A percentile compares a stretch with the other conserved stretches of the same genome.
phyloP scores from a whole-genome alignment of 2,329 filamentous ascomycete species.

The Cytospora piceicola region DNA sequence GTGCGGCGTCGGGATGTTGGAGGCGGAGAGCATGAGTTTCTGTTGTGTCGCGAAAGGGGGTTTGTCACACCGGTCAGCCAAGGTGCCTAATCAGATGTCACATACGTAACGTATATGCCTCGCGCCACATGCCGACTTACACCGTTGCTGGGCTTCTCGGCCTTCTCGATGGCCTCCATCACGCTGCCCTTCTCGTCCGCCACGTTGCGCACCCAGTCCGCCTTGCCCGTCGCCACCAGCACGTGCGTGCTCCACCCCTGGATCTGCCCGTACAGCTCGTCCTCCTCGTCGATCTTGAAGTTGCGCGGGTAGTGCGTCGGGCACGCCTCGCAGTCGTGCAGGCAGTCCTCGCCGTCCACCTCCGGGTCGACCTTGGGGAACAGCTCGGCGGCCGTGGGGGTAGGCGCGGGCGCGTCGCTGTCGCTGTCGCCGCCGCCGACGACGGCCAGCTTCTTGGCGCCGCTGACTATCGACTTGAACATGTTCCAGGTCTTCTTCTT shows the following conservation, averaged over 20 bases:
- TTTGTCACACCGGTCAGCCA: conserved; percentile 1
- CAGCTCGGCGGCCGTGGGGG: conserved; percentile 49
- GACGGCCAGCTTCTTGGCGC: conserved; percentile 42
- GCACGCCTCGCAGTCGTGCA: conserved; percentile 84
- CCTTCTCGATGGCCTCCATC: conserved; percentile 72
- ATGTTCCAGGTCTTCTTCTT: conserved; percentile 8
- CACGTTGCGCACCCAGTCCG: conserved; percentile 91
- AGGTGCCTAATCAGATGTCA: too few relatives aligned
- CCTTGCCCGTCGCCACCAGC: conserved; percentile 92
- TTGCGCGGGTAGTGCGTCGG: conserved; percentile 73
- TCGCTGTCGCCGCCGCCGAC: conserved; percentile 35
- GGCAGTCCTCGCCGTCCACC: conserved; percentile 85
- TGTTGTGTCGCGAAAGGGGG: conserved; percentile 40
- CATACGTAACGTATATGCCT: too few relatives aligned
- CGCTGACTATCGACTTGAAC: conserved; percentile 46
- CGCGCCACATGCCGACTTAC: conserved; percentile 55
- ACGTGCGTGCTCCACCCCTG: conserved; percentile 89
- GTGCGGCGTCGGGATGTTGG: conserved; percentile 82
- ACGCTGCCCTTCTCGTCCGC: conserved; percentile 84
- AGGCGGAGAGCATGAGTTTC: conserved; percentile 89
- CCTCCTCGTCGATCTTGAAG: conserved; percentile 75
- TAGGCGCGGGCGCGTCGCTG: too few relatives aligned
- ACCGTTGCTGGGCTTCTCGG: conserved; percentile 66
- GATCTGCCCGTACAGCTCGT: conserved; percentile 82
- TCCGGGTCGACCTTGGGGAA: conserved; percentile 77